Evolutionary conservation across 495 filamentous ascomycete species (phyloP).

Genomic region (Aspergillus nidulans): DNA sequence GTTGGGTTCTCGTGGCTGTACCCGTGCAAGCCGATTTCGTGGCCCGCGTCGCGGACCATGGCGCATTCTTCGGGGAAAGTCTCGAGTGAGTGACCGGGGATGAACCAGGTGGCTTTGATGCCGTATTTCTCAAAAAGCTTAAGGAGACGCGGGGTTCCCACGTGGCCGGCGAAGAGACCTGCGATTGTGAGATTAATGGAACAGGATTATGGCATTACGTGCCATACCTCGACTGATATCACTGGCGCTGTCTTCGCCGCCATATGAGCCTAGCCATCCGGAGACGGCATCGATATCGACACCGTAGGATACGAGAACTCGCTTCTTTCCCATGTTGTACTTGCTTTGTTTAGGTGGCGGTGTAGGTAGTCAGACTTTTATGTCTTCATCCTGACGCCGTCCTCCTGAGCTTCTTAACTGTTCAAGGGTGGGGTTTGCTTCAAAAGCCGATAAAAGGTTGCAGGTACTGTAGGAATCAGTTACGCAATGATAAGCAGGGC

Average conservation of each 20-base stretch:
- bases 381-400: background rate
- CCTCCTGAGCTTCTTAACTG: background rate
- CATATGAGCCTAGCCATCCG: constrained; percentile 69
- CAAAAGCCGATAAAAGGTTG: background rate
- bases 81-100: constrained; percentile 75
- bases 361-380: background rate
- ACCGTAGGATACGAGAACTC: constrained; percentile 52
- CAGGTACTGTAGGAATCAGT: background rate
- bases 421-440: background rate
- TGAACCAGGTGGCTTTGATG: constrained; percentile 82
- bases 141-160: constrained; percentile 66
- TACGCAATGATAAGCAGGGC: background rate
- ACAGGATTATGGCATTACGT: background rate
- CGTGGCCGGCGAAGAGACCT: constrained; percentile 69
- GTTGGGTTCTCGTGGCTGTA: constrained; percentile 74
- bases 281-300: constrained; percentile 68
- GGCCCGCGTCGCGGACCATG: constrained; percentile 67
- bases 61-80: constrained; percentile 74
- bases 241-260: constrained; percentile 64
- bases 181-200: background rate
- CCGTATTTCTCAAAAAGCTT: constrained; percentile 74
- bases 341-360: background rate
- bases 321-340: constrained; percentile 54
- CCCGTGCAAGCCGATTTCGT: constrained; percentile 74
- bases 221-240: constrained; percentile 59